Percentiles rank a stretch among this genome's conserved stretches.
Conservation (phyloP, 2,329 filamentous ascomycete genomes). For the Aspergillus thermomutatus region DNA sequence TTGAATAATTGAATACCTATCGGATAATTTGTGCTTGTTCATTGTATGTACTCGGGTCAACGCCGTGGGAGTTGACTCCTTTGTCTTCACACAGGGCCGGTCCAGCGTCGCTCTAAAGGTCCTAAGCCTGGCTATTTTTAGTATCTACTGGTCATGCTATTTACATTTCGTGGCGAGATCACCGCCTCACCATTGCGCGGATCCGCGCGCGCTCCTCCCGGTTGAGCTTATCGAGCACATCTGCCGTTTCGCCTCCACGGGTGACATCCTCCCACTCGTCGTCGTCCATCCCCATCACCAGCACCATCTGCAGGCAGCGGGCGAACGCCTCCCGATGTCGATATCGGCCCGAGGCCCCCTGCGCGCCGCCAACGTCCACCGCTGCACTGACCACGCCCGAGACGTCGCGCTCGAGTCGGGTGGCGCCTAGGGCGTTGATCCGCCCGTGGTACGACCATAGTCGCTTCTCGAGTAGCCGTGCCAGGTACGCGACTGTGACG, state of each 20-base stretch:
- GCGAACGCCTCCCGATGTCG: conserved; percentile 73
- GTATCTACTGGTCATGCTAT: not conserved
- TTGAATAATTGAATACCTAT: not conserved
- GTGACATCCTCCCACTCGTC: conserved; percentile 86
- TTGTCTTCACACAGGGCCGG: too few species aligned
- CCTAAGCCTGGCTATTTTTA: too few species aligned
- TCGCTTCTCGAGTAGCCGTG: conserved; percentile 79
- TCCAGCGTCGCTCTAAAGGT: not conserved
- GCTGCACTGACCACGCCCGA: conserved; percentile 62
- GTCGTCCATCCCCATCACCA: conserved; percentile 91
- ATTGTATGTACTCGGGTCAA: not conserved
- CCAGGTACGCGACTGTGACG: conserved; percentile 69
- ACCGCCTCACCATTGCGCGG: conserved; percentile 60
- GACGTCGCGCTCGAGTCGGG: conserved; percentile 80
- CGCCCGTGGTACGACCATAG: conserved; percentile 76
- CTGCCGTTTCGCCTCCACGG: conserved; percentile 44
- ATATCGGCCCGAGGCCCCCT: conserved; percentile 56
- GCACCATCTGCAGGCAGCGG: conserved; percentile 72
- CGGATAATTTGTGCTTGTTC: not conserved
- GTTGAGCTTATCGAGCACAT: conserved; percentile 62
- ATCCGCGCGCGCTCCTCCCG: conserved; percentile 71
- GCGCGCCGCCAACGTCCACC: conserved; percentile 35
- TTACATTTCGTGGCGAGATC: not conserved
- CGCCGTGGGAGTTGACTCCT: too few species aligned
- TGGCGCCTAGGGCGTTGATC: conserved; percentile 76